phyloP scores from a whole-genome alignment of 176 grass and related monocot genomes.

The Tillandsia leiboldiana region DNA sequence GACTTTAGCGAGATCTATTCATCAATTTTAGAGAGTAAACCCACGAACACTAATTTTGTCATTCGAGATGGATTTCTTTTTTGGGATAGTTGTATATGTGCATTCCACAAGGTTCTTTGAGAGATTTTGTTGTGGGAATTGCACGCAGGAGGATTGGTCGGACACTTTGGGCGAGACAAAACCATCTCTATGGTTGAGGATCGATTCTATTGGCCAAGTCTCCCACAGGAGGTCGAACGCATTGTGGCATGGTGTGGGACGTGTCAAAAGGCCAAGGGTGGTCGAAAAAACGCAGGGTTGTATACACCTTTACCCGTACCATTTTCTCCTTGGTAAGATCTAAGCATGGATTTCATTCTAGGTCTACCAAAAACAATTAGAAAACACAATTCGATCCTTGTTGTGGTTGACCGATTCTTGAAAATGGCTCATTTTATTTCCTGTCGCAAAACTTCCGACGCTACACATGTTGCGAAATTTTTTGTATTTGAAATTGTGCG shows the following conservation, averaged over 20 bases:
- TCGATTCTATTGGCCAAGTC: neutral
- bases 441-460: no score
- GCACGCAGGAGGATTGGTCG: neutral
- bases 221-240: neutral
- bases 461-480: no score
- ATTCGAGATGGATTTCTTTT: neutral
- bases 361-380: neutral
- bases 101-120: neutral
- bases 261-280: neutral
- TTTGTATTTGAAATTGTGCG: no score
- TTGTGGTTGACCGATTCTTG: no score
- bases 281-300: neutral
- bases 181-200: neutral
- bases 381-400: neutral
- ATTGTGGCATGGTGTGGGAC: neutral
- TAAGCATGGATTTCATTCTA: neutral
- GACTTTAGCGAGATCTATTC: neutral
- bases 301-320: neutral
- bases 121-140: neutral
- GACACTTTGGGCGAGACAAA: conserved; percentile 1
- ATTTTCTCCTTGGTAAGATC: no score
- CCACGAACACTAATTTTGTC: neutral
- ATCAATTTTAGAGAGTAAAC: neutral
- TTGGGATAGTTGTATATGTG: neutral
- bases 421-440: no score